Percentiles rank a stretch among this genome's conserved stretches.
Evolutionary conservation across 2,329 filamentous ascomycete genomes (phyloP).

Genomic region (Chaetomiaceae sp.): DNA sequence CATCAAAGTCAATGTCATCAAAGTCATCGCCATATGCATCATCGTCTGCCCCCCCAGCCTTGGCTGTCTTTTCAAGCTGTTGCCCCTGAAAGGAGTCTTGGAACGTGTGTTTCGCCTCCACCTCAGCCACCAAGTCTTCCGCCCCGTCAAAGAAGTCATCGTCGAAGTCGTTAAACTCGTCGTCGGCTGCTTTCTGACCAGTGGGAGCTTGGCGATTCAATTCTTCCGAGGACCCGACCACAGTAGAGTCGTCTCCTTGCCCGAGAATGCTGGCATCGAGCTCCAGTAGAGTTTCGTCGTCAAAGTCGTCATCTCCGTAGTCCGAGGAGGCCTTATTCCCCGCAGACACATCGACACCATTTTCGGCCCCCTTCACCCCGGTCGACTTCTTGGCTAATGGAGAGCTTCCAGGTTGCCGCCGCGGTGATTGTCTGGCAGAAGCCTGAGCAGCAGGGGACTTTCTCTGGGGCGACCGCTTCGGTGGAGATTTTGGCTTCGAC

Average conservation of each 20-base stretch:
- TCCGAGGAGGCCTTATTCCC: conserved; percentile 36
- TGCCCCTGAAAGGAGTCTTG: conserved; percentile 13
- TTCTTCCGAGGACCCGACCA: conserved; percentile 13
- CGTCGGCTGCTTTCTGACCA: conserved; percentile 31
- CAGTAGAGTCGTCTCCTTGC: conserved; percentile 22
- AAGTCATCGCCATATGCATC: conserved; percentile 68
- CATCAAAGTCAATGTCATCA: conserved; percentile 71
- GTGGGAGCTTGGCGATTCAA: conserved; percentile 9
- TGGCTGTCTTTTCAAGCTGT: conserved; percentile 30
- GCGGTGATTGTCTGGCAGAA: conserved; percentile 8
- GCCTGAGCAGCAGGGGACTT: conserved; percentile 18
- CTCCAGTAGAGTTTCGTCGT: conserved; percentile 56
- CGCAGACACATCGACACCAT: neutral
- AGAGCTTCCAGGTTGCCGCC: conserved; percentile 12
- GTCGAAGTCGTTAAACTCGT: conserved; percentile 65
- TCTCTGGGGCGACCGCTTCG: conserved; percentile 32
- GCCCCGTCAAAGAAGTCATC: conserved; percentile 54
- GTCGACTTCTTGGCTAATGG: conserved; percentile 19
- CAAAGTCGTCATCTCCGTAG: conserved; percentile 43
- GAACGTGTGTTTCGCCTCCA: conserved; percentile 30
- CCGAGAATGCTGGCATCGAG: conserved; percentile 44
- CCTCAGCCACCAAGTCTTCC: conserved; percentile 38
- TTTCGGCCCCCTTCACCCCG: neutral
- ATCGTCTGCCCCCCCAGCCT: conserved; percentile 31
- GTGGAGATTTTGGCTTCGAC: conserved; percentile 43